Evolutionary conservation across 805 yeast species (phyloP), one percentile per base, ranked within the genome.

Genomic region (Nakazawaea wickerhamii): DNA sequence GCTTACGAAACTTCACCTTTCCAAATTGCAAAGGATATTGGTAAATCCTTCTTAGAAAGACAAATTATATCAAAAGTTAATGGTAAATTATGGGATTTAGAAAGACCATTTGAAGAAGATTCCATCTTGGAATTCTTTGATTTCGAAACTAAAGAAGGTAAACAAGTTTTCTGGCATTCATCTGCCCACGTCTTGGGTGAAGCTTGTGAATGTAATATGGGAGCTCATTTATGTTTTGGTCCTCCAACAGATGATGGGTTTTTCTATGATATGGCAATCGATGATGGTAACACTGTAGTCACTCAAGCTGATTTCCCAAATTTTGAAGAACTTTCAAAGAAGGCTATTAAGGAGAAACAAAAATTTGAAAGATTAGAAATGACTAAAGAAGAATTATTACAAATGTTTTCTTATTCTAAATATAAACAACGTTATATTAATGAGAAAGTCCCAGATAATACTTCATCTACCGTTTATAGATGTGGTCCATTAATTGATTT

Each of bases 211-310:
- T 84, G 96, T 64, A 93, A 88, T 64, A 72, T 83, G 62, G 98
- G 97, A 53, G 95, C 95, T 51, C 96, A 91, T 63, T 79, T 93
- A 51, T 80, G 87, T 63, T 70, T 81, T 50, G 99, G 99, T 52
- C 99, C 99, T 25, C 99, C 99, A 63, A 91, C 96, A 47, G 88
- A 83, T 43, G 98, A 91, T 50, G 99, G 99, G 36, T 93, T 93
- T 69, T 93, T 91, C 71, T 93, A 93, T 65, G 99, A 93, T 63
- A 89, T 93, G 84, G 73, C 95, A 44, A 79, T 89, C 57, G 81
- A 79, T 49, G 74, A 78, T 47, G 90, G 91, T 55, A 81, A 81
- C 51, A 73, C 76, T 43, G 84, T 73, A 13, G 90, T 93, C 32
- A 70, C 89, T 39, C 91, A 83, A 60, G 72, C 77, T 36, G 98